Percentiles rank a stretch among this genome's conserved stretches.
phyloP scores from a whole-genome alignment of 306 rosid species.

The Rosa persica region DNA sequence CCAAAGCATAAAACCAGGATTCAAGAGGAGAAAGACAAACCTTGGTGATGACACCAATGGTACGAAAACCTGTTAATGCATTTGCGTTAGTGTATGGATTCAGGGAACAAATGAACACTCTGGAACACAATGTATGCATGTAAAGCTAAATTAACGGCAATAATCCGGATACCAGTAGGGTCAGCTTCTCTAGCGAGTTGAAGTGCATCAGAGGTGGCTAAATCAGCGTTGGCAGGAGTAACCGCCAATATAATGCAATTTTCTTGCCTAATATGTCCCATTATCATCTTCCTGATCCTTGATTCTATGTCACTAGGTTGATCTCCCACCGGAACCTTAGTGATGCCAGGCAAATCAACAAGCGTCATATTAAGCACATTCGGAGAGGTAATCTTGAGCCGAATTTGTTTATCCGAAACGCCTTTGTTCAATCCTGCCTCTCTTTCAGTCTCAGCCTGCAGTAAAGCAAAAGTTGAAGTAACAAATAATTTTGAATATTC shows the following conservation, averaged over 20 bases:
- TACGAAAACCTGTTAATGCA: constrained; percentile 29
- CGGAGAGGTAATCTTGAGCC: constrained; percentile 39
- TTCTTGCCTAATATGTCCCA: constrained; percentile 26
- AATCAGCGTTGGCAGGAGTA: constrained; percentile 45
- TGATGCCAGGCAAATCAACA: constrained; percentile 47
- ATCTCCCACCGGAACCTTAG: constrained; percentile 46
- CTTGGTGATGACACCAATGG: constrained; percentile 48
- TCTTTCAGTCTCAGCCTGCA: constrained; percentile 40
- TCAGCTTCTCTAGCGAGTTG: constrained; percentile 46
- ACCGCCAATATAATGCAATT: constrained; percentile 42
- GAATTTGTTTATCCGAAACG: constrained; percentile 39
- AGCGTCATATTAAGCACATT: constrained; percentile 41
- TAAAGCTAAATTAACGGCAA: neutral
- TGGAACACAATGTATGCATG: no score
- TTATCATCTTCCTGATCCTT: constrained; percentile 40
- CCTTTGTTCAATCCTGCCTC: constrained; percentile 38
- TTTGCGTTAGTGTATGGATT: neutral
- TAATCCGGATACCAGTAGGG: constrained; percentile 26
- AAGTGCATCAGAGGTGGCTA: constrained; percentile 44
- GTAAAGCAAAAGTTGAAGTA: neutral
- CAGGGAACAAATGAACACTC: no score
- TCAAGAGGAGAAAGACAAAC: constrained; percentile 20
- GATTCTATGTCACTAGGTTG: constrained; percentile 46
- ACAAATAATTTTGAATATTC: no score
- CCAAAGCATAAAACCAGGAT: neutral